Evolutionary conservation across 2,329 filamentous ascomycete genomes (phyloP), one percentile per base, ranked within the genome.

Genomic region (Arthrobotrys iridis): DNA sequence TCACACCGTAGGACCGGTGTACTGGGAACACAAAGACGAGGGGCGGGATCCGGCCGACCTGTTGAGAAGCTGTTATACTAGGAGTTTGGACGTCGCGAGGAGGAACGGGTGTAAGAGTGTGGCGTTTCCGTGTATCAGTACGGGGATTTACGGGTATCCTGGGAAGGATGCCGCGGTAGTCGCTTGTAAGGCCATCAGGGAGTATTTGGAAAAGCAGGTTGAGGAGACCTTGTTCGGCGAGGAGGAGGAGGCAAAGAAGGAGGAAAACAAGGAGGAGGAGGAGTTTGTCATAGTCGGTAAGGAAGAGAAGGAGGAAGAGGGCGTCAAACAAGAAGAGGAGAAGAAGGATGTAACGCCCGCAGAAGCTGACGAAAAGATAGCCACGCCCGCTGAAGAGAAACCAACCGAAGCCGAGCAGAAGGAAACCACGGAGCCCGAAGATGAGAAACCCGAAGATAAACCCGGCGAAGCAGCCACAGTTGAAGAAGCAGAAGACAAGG

Each of bases 81-180:
- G 84, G 43, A 90, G 89, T 78, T 82, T 98, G 70, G 83, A 90
- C 79, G 81, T 96, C n/a, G 93, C 93, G 0, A 88, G 88, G 0
- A 82, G 88, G 59, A 85, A 90, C 63, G 85, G 85, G 0, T 87
- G 91, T 79, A 87, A 85, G 80, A 92, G 87, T 48, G 86, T 98
- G 65, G 95, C 92, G 0, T 97, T 99, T 79, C 88, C 90, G 41
- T 90, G 88, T 18, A 86, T 98, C 73, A 96, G 93, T 80, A 97
- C 94, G 0, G 95, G 94, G 0, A 82, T 97, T 0, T 98, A 97
- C 80, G 92, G 92, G 0, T 98, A 96, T 80, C 94, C 94, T 0
- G 91, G 88, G 78, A 77, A 80, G 0, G 86, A 89, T 41, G 95
- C 94, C 0, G 92, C 93, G 0, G 81, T 85, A n/a, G 86, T 90